phyloP scores from a whole-genome alignment of 2,329 filamentous ascomycete genomes.

The Fusarium sp. region DNA sequence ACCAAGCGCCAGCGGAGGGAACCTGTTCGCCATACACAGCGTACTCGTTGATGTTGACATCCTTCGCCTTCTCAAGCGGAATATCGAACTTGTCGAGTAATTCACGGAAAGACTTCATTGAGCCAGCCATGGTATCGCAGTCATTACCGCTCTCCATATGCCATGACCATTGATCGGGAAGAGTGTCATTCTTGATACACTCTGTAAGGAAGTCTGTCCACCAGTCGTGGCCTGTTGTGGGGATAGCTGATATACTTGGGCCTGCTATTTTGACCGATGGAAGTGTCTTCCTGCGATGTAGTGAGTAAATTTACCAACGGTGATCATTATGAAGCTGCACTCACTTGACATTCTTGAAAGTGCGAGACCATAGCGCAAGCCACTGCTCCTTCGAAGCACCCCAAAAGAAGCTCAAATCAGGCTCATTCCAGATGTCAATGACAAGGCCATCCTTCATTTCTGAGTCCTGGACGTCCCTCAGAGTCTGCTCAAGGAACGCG shows the following conservation, averaged over 20 bases:
- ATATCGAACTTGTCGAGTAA: neutral
- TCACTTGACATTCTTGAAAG: constrained; percentile 35
- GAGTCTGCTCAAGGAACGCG: constrained; percentile 54
- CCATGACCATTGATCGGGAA: constrained; percentile 30
- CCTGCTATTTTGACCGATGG: constrained; percentile 11
- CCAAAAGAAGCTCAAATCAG: constrained; percentile 53
- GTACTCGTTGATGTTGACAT: constrained; percentile 64
- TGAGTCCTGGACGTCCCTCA: constrained; percentile 54
- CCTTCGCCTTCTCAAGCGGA: constrained; percentile 33
- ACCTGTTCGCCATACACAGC: constrained; percentile 55
- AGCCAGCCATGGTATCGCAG: neutral
- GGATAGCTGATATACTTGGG: constrained; percentile 14
- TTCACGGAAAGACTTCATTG: neutral
- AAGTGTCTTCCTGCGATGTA: neutral
- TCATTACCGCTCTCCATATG: constrained; percentile 21
- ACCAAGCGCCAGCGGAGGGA: constrained; percentile 57
- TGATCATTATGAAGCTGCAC: fast-evolving
- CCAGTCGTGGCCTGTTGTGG: constrained; percentile 10
- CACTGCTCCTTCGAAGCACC: constrained; percentile 29
- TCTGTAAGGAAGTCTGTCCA: constrained; percentile 13
- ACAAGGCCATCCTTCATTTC: constrained; percentile 54
- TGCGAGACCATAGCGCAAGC: constrained; percentile 30
- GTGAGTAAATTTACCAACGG: neutral
- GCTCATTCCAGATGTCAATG: constrained; percentile 67
- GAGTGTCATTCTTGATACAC: neutral